Base-by-base conservation (phyloP, 1,284 basidiomycete species). In the Cutaneotrichosporon sp. region DNA sequence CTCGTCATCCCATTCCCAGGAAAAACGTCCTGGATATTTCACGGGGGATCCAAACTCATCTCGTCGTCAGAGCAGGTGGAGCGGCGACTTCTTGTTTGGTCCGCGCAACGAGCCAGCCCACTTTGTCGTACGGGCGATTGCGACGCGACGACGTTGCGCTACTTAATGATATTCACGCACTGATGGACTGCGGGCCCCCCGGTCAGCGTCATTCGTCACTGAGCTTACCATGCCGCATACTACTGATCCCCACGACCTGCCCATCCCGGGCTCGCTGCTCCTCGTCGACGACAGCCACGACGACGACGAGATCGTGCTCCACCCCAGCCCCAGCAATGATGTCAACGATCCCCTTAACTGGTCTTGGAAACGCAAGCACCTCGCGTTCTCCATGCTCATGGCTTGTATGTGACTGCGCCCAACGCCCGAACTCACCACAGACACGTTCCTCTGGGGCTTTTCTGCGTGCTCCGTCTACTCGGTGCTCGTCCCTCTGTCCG, bases 341-440 rank as follows among this genome's bases (percentile, higher is more conserved):
- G 44, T 51, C 18, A 59, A 60, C 18, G 62, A 64, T 43, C 62
- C 62, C 13, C 51, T 64, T 17, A 46, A 51, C 34, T 64, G 62
- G 62, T 46, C 42, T 4, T 33, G 42, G 39, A 52, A 49, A 21
- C 52, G 61, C 35, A 63, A 63, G 52, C 52, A 57, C 45, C 15
- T 61, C 17, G 47, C 48, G 18, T 38, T 55, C 20, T 15, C 40
- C 22, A 58, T 57, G 53, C 59, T 61, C 21, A 45, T 58, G 23
- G 23, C 55, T 9, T 60, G 52, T 52, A 4, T 22, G 2, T 18
- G 12, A n/a, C n/a, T n/a, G n/a, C n/a, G n/a, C n/a, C n/a, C n/a
- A n/a, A n/a, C n/a, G n/a, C n/a, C n/a, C 12, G 18, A 4, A 15
- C n/a, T 43, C 23, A 43, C 26, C 15, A 4, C 47, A 60, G 59